These are phyloP conservation scores for Xylaria hypoxylon DNA, from an alignment of 2,329 filamentous ascomycete species.

Conservation along the genomic window DNA sequence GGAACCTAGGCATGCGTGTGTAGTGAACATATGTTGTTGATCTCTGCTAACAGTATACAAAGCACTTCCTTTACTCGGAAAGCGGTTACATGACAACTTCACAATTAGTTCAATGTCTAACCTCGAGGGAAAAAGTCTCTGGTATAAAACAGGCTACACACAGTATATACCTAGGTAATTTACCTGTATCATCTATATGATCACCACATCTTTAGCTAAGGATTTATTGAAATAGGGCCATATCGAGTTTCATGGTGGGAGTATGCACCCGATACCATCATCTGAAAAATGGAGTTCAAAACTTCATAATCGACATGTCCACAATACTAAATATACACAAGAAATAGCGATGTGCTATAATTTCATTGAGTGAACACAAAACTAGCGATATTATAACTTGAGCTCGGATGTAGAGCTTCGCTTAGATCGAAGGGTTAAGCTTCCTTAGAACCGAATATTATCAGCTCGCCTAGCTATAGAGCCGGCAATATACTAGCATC, in stretches of 20 bases:
- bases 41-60: no score
- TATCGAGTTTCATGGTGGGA: background rate
- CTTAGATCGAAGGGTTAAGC: background rate
- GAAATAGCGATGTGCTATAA: background rate
- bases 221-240: background rate
- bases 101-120: background rate
- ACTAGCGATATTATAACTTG: background rate
- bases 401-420: background rate
- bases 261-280: no score
- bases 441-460: background rate
- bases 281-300: background rate
- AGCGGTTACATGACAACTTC: no score
- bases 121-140: background rate
- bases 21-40: no score
- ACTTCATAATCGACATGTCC: background rate
- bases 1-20: no score
- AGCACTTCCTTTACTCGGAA: no score
- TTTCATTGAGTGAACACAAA: background rate
- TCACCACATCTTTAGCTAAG: background rate
- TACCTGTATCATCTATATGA: slow-evolving; percentile 3
- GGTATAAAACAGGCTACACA: background rate
- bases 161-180: no score
- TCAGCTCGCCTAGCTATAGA: background rate
- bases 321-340: background rate
- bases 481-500: background rate